Evolutionary conservation across 2,329 filamentous ascomycete species (phyloP), one percentile per base, ranked within the genome.

Genomic region (Cladosporium colombiae): DNA sequence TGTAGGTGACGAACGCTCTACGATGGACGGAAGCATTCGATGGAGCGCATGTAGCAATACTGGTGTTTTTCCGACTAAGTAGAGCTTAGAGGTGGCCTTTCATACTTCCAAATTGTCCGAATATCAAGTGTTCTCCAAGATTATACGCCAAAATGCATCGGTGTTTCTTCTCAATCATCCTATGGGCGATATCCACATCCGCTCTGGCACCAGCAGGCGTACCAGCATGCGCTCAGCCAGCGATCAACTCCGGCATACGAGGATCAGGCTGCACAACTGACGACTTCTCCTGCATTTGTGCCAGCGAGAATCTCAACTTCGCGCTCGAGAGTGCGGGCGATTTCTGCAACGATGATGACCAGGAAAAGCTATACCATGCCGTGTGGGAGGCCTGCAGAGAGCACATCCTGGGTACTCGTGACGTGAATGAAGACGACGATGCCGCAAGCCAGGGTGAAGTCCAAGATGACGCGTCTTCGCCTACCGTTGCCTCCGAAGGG

Each of bases 201-300:
- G 44, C 53, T 14, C 29, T 60, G 23, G 21, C 23, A 21, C 66
- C 57, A 14, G 23, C 60, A 5, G 56, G 33, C 21, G 35, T 69
- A 14, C 67, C 69, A 31, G 25, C 57, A 56, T 69, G 69, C 64
- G 69, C 67, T 21, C 44, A 64, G 37, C 37, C 65, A 44, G 61
- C 68, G 33, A 55, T 70, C 53, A 33, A 66, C 52, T 50, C 63
- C 37, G 67, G 65, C 14, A 62, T 70, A 49, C 49, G 53, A 53
- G 58, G 50, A 23, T 70, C 69, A 21, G 67, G 69, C 49, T 70
- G 69, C 67, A 25, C 55, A 29, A 18, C 57, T 23, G 63, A 49
- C 57, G 66, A 70, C 58, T 57, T 49, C 8, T 35, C 59, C 11
- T 70, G 69, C 68, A 64, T 70, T 25, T 70, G 69, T 67, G 61